Evolutionary conservation across 176 grass and related monocot genomes (phyloP).

Genomic region (Echinochloa phyllopogon): DNA sequence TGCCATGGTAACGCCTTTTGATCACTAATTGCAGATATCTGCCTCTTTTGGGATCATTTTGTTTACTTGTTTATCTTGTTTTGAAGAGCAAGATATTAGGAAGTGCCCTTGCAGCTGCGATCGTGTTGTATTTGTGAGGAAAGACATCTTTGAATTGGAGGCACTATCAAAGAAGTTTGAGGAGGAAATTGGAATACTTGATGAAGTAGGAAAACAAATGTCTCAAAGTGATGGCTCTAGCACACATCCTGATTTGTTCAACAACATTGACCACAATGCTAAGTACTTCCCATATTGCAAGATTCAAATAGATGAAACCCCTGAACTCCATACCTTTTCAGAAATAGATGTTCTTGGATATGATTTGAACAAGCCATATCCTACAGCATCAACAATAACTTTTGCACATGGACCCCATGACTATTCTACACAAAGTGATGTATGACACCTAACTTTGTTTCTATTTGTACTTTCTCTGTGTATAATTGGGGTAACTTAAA

Average conservation of each 20-base stretch:
- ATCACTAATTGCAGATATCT: constrained; percentile 21
- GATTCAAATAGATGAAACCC: constrained; percentile 41
- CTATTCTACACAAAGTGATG: constrained; percentile 57
- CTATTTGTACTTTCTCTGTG: constrained; percentile 23
- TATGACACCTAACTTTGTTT: constrained; percentile 44
- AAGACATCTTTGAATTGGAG: constrained; percentile 74
- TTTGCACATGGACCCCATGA: constrained; percentile 50
- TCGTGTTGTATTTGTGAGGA: constrained; percentile 72
- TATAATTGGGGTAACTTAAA: constrained; percentile 30
- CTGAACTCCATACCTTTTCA: constrained; percentile 47
- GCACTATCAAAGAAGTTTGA: constrained; percentile 66
- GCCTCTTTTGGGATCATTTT: constrained; percentile 26
- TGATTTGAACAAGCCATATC: constrained; percentile 59
- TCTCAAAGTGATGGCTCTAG: constrained; percentile 20
- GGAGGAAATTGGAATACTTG: constrained; percentile 51
- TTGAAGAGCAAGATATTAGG: constrained; percentile 77
- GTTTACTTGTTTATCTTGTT: constrained; percentile 50
- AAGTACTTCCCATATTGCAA: constrained; percentile 50
- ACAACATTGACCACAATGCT: constrained; percentile 40
- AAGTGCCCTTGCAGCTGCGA: constrained; percentile 65
- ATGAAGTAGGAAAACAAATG: constrained; percentile 43
- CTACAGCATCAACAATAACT: constrained; percentile 57
- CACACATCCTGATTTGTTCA: constrained; percentile 39
- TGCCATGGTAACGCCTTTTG: constrained; percentile 73
- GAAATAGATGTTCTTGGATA: constrained; percentile 45